Evolutionary conservation across 148 eudicot genomes (phyloP).

Genomic region (Amaranthus cruentus): DNA sequence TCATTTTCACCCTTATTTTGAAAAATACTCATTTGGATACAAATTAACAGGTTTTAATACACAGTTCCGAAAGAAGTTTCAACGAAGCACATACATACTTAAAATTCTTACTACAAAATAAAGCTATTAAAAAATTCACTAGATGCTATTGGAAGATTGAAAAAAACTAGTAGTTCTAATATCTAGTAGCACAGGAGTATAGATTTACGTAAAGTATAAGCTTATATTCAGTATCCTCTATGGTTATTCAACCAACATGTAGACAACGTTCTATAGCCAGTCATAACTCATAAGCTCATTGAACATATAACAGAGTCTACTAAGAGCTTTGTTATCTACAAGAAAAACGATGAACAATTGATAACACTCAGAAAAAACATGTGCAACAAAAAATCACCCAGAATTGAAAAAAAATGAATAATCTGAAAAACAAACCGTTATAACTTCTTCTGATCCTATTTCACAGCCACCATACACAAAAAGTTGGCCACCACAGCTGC

Average conservation of each 20-base stretch:
- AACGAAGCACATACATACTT: no score
- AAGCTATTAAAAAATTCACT: not conserved
- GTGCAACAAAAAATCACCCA: not conserved
- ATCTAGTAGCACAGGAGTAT: not conserved
- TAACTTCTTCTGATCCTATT: conserved; percentile 73
- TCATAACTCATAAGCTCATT: not conserved
- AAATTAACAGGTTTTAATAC: no score
- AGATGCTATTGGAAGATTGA: not conserved
- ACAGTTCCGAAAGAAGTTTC: no score
- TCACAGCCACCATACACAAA: conserved; percentile 77
- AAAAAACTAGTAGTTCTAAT: not conserved
- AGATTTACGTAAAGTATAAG: not conserved
- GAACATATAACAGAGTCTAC: not conserved
- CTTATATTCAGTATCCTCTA: not conserved
- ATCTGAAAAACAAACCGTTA: conserved; percentile 48
- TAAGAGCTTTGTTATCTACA: not conserved
- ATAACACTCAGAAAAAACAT: not conserved
- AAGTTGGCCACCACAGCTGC: conserved; percentile 53
- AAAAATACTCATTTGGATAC: no score
- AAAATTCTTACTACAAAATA: no score
- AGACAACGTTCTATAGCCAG: not conserved
- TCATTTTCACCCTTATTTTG: no score
- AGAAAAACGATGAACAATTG: not conserved
- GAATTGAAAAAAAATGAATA: not conserved
- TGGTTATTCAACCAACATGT: not conserved